Percentiles rank a stretch among this genome's conserved stretches.
Conservation (phyloP, 106 monocot species). For the Dioscorea alata region DNA sequence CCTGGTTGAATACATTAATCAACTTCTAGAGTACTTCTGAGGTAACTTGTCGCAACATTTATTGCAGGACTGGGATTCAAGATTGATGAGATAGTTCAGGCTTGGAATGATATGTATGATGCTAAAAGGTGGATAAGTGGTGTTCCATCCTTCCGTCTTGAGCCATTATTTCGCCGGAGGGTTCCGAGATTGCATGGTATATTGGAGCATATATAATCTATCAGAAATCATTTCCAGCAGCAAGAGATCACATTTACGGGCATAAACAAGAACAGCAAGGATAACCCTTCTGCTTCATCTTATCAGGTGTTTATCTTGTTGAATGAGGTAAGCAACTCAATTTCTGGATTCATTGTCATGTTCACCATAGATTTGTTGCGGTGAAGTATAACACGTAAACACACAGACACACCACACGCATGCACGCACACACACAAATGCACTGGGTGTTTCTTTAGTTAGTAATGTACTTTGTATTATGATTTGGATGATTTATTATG, state of each 20-base stretch:
- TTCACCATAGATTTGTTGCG: not conserved
- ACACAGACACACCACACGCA: too few species aligned
- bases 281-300: not conserved
- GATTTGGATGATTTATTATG: too few species aligned
- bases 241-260: not conserved
- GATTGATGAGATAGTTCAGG: constrained; percentile 89
- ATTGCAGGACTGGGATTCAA: constrained; percentile 76
- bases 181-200: constrained; percentile 60
- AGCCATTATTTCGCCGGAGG: constrained; percentile 68
- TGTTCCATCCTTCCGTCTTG: constrained; percentile 64
- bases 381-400: too few species aligned
- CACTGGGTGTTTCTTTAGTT: too few species aligned
- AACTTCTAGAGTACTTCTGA: not conserved
- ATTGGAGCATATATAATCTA: constrained; percentile 50
- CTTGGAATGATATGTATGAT: constrained; percentile 98
- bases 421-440: too few species aligned
- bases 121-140: constrained; percentile 71
- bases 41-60: not conserved
- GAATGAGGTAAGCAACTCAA: not conserved
- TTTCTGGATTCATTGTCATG: too few species aligned
- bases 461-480: too few species aligned
- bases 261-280: not conserved
- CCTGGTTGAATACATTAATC: too few species aligned
- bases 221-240: not conserved
- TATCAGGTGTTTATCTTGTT: not conserved